Percentiles rank a stretch among this genome's conserved stretches.
Conservation (phyloP, 2,329 filamentous ascomycete species). For the Verticillium zaregamsianum region DNA sequence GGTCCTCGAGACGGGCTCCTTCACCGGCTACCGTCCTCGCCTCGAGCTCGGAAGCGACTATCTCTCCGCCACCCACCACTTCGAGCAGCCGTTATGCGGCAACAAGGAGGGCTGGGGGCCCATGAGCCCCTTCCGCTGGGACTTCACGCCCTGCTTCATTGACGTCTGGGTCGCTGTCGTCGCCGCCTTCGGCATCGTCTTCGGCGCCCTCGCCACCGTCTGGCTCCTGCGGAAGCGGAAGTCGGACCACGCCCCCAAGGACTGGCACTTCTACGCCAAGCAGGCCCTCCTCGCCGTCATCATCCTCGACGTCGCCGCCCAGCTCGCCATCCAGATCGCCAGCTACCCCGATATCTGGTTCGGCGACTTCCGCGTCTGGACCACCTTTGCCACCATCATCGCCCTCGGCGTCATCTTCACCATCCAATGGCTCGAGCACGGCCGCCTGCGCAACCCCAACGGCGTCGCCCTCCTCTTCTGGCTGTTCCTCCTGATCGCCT, state of each 20-base stretch:
- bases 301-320: slow-evolving; percentile 62
- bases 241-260: slow-evolving; percentile 65
- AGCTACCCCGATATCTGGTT: slow-evolving; percentile 67
- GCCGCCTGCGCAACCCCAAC: slow-evolving; percentile 77
- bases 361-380: slow-evolving; percentile 83
- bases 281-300: slow-evolving; percentile 70
- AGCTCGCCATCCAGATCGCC: slow-evolving; percentile 73
- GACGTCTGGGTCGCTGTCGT: slow-evolving; percentile 83
- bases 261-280: slow-evolving; percentile 92
- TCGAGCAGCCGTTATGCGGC: slow-evolving; percentile 73
- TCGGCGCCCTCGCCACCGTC: slow-evolving; percentile 74
- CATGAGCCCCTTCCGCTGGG: slow-evolving; percentile 78
- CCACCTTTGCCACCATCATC: slow-evolving; percentile 65
- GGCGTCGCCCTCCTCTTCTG: slow-evolving; percentile 89
- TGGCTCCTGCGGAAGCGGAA: slow-evolving; percentile 70
- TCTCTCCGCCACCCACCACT: slow-evolving; percentile 45
- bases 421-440: slow-evolving; percentile 84
- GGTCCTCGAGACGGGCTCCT: slow-evolving; percentile 54
- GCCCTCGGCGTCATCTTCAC: slow-evolving; percentile 72
- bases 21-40: slow-evolving; percentile 52
- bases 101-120: slow-evolving; percentile 96
- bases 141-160: slow-evolving; percentile 96
- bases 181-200: slow-evolving; percentile 72
- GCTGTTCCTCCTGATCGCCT: slow-evolving; percentile 77
- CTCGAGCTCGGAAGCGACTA: slow-evolving; percentile 54